Base-by-base conservation (phyloP, 768 basidiomycete genomes). In the Floccularia luteovirens region DNA sequence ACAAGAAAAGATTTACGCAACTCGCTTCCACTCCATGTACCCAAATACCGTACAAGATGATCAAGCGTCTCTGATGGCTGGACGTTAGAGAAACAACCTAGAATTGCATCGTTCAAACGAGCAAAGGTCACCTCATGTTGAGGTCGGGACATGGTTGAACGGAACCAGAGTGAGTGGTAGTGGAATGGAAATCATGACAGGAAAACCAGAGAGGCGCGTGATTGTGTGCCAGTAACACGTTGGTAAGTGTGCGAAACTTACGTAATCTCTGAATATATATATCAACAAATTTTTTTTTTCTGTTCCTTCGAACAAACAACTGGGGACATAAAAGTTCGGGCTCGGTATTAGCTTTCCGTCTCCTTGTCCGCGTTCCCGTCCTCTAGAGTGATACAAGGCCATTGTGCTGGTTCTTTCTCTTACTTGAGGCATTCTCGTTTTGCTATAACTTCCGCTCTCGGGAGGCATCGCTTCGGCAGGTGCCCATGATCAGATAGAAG, bases 301-400 rank as follows among this genome's bases (percentile, higher is more conserved):
- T 42, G 52, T 50, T 54, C 47, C 52, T 56, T 54, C 38, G 78
- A 86, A 86, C 81, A 82, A 84, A 78, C 65, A 66, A 54, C 45
- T 73, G 85, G 73, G 79, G 85, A 90, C 87, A 78, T 58, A 75
- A 85, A 86, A 90, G 88, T 90, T 90, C 88, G 88, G 83, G 75
- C 88, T 72, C 57, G 86, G 82, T 64, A 58, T 64, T 69, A 82
- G 77, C 75, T 74, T 62, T 75, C 80, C 82, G 79, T 75, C 75
- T 88, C 78, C 85, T 78, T 76, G 86, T 76, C 82, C 88, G 88
- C 88, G 88, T 90, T 88, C 85, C 85, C 83, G 85, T 88, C 82
- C 77, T 73, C 84, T 70, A 87, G 74, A 88, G 27, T 46, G 53
- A 77, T 43, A 59, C 60, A 41, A 64, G 61, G 65, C 58, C 57